Conservation (phyloP, 2,329 filamentous ascomycete genomes). For the Penicillium hesseltinei region DNA sequence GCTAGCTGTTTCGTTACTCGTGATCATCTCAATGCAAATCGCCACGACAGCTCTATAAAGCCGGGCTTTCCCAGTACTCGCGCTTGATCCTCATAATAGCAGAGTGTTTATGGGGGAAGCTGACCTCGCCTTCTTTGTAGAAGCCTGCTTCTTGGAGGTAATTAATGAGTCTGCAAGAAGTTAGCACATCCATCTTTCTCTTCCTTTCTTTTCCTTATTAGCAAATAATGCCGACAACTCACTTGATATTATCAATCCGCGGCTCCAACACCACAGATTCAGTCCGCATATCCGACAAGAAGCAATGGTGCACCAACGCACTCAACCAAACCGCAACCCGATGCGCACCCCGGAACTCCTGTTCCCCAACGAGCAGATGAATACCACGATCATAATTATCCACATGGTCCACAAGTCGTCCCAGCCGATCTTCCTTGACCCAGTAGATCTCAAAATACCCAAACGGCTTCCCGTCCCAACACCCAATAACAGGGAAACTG, state of each 20-base stretch:
- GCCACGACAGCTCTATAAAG: conserved; percentile 42
- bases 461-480: conserved; percentile 94
- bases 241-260: conserved; percentile 87
- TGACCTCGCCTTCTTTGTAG: conserved; percentile 78
- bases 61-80: conserved; percentile 75
- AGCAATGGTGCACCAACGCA: conserved; percentile 82
- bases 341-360: conserved; percentile 81
- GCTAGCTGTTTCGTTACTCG: conserved; percentile 17
- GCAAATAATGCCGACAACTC: conserved; percentile 34
- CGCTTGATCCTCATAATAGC: conserved; percentile 78
- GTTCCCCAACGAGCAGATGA: conserved; percentile 85
- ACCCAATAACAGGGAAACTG: conserved; percentile 85
- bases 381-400: conserved; percentile 84
- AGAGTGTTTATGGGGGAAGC: conserved; percentile 88
- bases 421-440: conserved; percentile 87
- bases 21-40: conserved; percentile 6
- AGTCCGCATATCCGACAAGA: conserved; percentile 74
- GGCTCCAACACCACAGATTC: conserved; percentile 84
- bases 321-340: conserved; percentile 77
- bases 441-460: conserved; percentile 98
- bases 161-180: conserved; percentile 57
- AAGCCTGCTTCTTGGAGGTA: conserved; percentile 77
- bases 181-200: conserved; percentile 12
- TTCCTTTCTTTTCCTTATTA: background rate
- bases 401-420: conserved; percentile 63